These are phyloP conservation scores for Rhizoctonia solani DNA, from an alignment of 1,284 basidiomycete genomes.

Conservation along the genomic window DNA sequence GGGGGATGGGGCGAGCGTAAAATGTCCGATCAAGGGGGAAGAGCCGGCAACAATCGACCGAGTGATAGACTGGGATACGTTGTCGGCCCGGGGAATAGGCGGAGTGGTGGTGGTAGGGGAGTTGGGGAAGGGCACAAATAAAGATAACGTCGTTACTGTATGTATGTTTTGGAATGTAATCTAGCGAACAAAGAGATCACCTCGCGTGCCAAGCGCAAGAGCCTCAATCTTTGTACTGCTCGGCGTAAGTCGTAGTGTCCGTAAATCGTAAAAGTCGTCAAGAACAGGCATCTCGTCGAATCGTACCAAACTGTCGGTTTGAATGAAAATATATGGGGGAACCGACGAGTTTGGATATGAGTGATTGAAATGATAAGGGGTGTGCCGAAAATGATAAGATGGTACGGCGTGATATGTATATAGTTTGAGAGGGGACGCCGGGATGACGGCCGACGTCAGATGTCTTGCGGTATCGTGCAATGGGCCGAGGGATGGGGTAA, in stretches of 20 bases:
- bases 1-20: background rate
- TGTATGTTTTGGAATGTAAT: too few relatives aligned
- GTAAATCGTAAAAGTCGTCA: conserved; percentile 31
- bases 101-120: background rate
- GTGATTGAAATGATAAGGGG: background rate
- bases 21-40: background rate
- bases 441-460: conserved; percentile 11
- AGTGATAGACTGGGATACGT: background rate
- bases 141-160: too few relatives aligned
- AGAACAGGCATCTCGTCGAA: too few relatives aligned
- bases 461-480: conserved; percentile 20
- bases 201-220: conserved; percentile 20
- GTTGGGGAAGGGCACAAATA: background rate
- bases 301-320: background rate
- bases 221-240: conserved; percentile 21
- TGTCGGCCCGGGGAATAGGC: background rate
- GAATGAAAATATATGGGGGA: conserved; percentile 13
- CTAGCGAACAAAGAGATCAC: too few relatives aligned
- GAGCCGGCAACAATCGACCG: conserved; percentile 10
- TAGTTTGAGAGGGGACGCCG: conserved; percentile 7
- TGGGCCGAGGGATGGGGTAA: conserved; percentile 14
- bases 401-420: background rate
- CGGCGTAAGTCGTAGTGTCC: conserved; percentile 6
- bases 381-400: background rate
- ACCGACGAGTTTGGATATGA: background rate